Percentiles rank a stretch among this genome's conserved stretches.
Evolutionary conservation across 2,329 filamentous ascomycete species (phyloP).

Genomic region (Pezicula carpinea): DNA sequence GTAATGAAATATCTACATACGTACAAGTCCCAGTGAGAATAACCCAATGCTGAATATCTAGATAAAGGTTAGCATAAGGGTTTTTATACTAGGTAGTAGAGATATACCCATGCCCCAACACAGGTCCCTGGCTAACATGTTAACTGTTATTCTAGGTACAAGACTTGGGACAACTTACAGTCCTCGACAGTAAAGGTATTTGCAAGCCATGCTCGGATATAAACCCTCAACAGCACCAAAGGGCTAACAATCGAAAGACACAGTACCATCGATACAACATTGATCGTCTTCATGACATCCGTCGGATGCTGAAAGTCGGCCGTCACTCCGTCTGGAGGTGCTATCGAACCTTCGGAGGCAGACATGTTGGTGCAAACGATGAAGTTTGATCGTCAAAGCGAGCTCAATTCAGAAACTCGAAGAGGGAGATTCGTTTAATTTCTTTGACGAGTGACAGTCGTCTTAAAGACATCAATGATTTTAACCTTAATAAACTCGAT

Average conservation of each 20-base stretch:
- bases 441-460: no score
- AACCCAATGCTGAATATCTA: not conserved
- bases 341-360: not conserved
- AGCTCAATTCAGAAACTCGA: no score
- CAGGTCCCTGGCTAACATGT: not conserved
- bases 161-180: not conserved
- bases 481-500: no score
- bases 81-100: no score
- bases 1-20: not conserved
- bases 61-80: not conserved
- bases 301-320: not conserved
- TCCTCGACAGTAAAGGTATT: not conserved
- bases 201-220: not conserved
- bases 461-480: no score
- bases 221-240: not conserved
- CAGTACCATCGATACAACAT: not conserved
- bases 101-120: not conserved
- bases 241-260: not conserved
- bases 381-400: no score
- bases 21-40: not conserved
- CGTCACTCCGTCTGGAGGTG: not conserved
- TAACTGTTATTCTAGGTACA: not conserved
- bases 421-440: no score
- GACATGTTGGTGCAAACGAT: not conserved
- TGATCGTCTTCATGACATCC: not conserved